Evolutionary conservation across 441 rosid species (phyloP), one percentile per base, ranked within the genome.

Genomic region (Erodium chrysanthum): DNA sequence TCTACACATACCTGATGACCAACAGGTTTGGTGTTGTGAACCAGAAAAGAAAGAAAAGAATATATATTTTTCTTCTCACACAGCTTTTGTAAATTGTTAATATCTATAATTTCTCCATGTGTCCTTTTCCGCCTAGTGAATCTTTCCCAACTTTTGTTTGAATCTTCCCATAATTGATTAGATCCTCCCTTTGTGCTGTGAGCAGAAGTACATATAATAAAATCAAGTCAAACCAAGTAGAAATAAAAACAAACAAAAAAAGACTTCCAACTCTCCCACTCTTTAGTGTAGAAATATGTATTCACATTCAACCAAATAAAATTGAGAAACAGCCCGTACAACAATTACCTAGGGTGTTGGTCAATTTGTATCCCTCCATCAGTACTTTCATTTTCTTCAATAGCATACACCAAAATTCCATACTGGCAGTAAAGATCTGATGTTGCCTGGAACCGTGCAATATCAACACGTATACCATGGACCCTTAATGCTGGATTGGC

Each of bases 1-100:
- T 1, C n/a, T n/a, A n/a, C n/a, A 29, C 2, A 29, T 29, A 92
- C 99, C 98, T 92, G 99, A 77, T 88, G 99, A 80, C 98, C 99
- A 81, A 92, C 96, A 70, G 99, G 99, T 86, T 90, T 96, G 10
- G 97, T 89, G 71, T 96, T 96, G 77, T 90, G 97, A 70, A 92
- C 88, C 72, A 92, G 70, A 71, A 89, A 89, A 85, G 98, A 90
- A 88, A 92, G 90, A 79, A 84, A 76, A 73, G 76, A 92, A 86
- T 90, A 88, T 78, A 86, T 59, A 81, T 90, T 90, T 87, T 92
- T 89, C 96, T 84, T 92, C 83, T 96, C 97, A 76, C 85, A 82
- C 68, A 96, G 92, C 85, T 79, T 84, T 56, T 81, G 85, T 76
- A 96, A 82, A 79, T 71, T 88, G 85, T 86, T 84, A 80, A 83